A percentile compares a stretch with the other conserved stretches of the same genome.
phyloP scores from a whole-genome alignment of 148 eudicot genomes.

The Cornus suecica region DNA sequence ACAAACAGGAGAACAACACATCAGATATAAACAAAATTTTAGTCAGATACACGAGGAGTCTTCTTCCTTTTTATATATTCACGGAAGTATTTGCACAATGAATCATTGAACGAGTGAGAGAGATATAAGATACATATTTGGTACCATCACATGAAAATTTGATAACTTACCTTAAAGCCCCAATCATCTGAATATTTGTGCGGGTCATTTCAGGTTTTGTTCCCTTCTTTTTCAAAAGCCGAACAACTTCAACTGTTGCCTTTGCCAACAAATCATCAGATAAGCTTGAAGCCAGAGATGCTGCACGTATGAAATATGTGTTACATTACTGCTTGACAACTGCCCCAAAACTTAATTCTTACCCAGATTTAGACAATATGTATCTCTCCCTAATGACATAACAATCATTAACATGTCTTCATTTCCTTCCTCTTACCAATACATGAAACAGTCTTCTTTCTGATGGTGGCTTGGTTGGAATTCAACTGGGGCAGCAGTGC shows the following conservation, averaged over 20 bases:
- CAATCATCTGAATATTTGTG: slow-evolving; percentile 96
- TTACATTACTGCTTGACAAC: neutral
- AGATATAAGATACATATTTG: neutral
- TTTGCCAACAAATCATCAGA: slow-evolving; percentile 96
- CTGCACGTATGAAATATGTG: slow-evolving; percentile 37
- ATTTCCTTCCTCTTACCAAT: slow-evolving; percentile 51
- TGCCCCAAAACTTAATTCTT: neutral
- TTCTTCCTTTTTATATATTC: too few relatives aligned
- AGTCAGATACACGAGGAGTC: neutral
- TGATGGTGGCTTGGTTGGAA: slow-evolving; percentile 78
- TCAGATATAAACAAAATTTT: neutral
- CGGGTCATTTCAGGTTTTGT: slow-evolving; percentile 79
- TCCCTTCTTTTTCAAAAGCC: slow-evolving; percentile 62
- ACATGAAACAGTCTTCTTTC: slow-evolving; percentile 96
- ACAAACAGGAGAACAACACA: neutral
- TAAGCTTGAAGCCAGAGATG: slow-evolving; percentile 93
- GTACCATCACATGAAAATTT: neutral
- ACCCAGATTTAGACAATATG: neutral
- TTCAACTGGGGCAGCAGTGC: slow-evolving; percentile 88
- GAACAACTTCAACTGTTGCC: slow-evolving; percentile 83
- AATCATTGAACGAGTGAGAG: neutral
- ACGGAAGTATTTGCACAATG: neutral
- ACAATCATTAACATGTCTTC: neutral
- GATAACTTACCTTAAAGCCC: slow-evolving; percentile 72
- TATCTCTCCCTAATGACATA: neutral